Base-by-base conservation (phyloP, 78 protist genomes). In the Dictyostelium purpureum region DNA sequence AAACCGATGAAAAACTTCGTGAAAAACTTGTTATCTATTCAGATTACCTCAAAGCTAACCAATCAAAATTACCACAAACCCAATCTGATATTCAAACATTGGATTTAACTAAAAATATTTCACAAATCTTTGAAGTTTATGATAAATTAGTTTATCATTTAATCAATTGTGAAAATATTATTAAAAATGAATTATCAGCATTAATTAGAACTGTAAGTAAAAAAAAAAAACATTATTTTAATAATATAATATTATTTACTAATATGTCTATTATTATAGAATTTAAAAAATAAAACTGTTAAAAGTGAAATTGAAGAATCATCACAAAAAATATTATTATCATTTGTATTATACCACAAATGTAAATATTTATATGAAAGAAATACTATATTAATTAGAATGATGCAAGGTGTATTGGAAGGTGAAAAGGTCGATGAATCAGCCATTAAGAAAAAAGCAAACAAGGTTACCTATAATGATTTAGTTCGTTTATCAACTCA, bases 271-370 rank as follows among this genome's bases (percentile, higher is more conserved):
- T 42, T 40, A n/a, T n/a, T n/a, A n/a, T 42, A 38, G 31, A 83
- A 83, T 35, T 24, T 38, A 16, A 83, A 70, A 40, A 73, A 40
- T 45, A 83, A 83, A 73, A 40, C 91, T 18, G 91, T 83, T 24
- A 83, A 83, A 47, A 56, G 80, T 56, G 91, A 83, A 73, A 56
- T 59, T 71, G 91, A 83, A 57, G 79, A 73, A 59, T 16, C 40
- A n/a, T 37, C 63, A 40, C 71, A 21, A 16, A 51, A 21, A 6
- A 57, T 66, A 19, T 24, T 83, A 42, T 57, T 83, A 19, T 37
- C 82, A 5, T 83, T 19, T 11, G 43, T 83, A 11, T 16, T 73
- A 18, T 83, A 73, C 45, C 70, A 83, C 42, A 83, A 83, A 33
- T 47, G 37, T 51, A 52, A 61, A 12, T 59, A 83, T 33, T 63